phyloP scores from a whole-genome alignment of 2,329 filamentous ascomycete species.

The Fusarium abutilonis region DNA sequence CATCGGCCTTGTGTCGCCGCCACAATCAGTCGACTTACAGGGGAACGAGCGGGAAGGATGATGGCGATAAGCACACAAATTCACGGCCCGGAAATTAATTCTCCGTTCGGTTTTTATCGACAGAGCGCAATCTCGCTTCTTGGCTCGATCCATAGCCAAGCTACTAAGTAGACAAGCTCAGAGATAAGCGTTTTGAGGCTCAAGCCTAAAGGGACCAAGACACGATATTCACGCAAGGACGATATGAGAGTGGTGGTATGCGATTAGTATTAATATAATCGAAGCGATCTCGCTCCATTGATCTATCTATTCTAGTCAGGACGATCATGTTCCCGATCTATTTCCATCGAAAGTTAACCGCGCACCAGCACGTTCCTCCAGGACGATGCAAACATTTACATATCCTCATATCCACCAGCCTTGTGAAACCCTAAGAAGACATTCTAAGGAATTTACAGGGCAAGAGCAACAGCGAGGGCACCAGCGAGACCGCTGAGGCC shows the following conservation, averaged over 20 bases:
- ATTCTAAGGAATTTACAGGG: conserved; percentile 35
- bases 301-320: conserved; percentile 36
- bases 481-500: conserved; percentile 40
- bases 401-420: conserved; percentile 22
- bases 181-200: conserved; percentile 7
- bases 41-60: conserved; percentile 7
- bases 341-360: conserved; percentile 39
- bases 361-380: conserved; percentile 39
- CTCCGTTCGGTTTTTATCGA: not conserved
- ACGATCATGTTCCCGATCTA: conserved; percentile 32
- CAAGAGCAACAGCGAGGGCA: conserved; percentile 39
- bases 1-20: conserved; percentile 1
- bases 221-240: not conserved
- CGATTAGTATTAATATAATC: conserved; percentile 44
- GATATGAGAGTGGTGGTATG: conserved; percentile 25
- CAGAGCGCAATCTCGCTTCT: not conserved
- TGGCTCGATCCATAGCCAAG: not conserved
- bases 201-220: not conserved
- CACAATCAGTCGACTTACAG: conserved; percentile 13
- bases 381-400: conserved; percentile 13
- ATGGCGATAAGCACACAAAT: conserved; percentile 1
- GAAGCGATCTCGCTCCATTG: conserved; percentile 39
- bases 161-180: too few relatives aligned
- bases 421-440: not conserved
- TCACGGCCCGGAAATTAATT: conserved; percentile 1